These are phyloP conservation scores for Fusarium sp. DNA, from an alignment of 2,329 filamentous ascomycete genomes.

Conservation along the genomic window DNA sequence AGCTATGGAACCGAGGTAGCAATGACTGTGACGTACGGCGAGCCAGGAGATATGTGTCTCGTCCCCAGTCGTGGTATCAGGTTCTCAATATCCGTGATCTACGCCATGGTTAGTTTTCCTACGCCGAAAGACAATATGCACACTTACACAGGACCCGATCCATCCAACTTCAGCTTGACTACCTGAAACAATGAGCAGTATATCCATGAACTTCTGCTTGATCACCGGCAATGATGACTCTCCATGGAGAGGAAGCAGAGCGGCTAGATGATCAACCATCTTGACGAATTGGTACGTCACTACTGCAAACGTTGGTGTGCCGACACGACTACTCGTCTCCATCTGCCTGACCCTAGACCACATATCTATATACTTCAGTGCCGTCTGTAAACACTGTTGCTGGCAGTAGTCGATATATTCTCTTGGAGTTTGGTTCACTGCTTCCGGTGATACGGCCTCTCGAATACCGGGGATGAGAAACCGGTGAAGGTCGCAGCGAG, in stretches of 20 bases:
- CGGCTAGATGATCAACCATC: constrained; percentile 25
- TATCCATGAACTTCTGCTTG: constrained; percentile 21
- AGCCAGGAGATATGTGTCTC: neutral
- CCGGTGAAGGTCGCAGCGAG: constrained; percentile 41
- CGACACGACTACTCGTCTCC: constrained; percentile 24
- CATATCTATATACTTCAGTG: constrained; percentile 13
- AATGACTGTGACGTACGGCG: no score
- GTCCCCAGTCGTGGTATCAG: constrained; percentile 15
- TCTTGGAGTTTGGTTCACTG: constrained; percentile 10
- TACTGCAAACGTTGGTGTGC: constrained; percentile 2
- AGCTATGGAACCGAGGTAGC: no score
- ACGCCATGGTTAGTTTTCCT: no score
- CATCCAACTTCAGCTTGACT: neutral
- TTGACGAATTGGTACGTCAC: constrained; percentile 32
- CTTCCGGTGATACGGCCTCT: constrained; percentile 31
- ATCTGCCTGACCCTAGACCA: constrained; percentile 22
- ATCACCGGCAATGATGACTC: constrained; percentile 2
- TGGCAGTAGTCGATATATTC: constrained; percentile 35
- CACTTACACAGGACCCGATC: constrained; percentile 9
- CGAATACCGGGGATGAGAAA: constrained; percentile 41
- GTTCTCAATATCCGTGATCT: constrained; percentile 29
- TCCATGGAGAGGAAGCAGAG: constrained; percentile 5
- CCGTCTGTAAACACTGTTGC: constrained; percentile 12
- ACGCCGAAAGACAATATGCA: no score
- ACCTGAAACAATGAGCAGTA: neutral